Percentiles rank a stretch among this genome's conserved stretches.
phyloP scores from a whole-genome alignment of 257 asterid genomes.

The Solanum chilense region DNA sequence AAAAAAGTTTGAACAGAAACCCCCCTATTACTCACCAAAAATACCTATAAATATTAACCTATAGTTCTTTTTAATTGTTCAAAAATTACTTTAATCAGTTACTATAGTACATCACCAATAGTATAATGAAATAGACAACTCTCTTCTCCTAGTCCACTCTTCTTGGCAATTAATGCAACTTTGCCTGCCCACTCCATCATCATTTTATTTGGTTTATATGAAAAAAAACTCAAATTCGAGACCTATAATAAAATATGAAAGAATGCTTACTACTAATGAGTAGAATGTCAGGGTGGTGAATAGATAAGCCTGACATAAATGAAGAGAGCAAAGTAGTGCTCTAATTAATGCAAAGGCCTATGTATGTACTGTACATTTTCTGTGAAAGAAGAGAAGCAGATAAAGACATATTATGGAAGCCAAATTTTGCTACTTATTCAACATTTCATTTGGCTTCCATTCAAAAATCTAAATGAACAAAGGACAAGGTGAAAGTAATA shows the following conservation, averaged over 20 bases:
- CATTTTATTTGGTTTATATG: neutral
- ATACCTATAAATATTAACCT: neutral
- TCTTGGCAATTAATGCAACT: neutral
- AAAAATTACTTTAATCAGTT: neutral
- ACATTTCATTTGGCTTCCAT: neutral
- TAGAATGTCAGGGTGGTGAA: conserved; percentile 27
- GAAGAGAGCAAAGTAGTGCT: conserved; percentile 3
- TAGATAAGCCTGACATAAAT: conserved; percentile 39
- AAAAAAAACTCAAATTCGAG: too few relatives aligned
- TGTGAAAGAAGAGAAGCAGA: neutral
- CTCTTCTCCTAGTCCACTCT: neutral
- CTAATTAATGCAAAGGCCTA: neutral
- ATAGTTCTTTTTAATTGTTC: neutral
- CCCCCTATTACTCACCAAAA: neutral
- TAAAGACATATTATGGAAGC: conserved; percentile 42
- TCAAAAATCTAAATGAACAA: neutral
- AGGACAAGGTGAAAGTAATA: neutral
- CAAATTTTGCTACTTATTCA: conserved; percentile 6
- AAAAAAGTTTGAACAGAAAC: neutral
- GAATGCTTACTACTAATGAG: neutral
- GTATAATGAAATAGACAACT: neutral
- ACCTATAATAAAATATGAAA: too few relatives aligned
- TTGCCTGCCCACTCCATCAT: neutral
- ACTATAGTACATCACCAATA: neutral
- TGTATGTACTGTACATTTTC: conserved; percentile 9